Evolutionary conservation across 371 early-diverging fungal species (phyloP).

Genomic region (Batkoa obscura): DNA sequence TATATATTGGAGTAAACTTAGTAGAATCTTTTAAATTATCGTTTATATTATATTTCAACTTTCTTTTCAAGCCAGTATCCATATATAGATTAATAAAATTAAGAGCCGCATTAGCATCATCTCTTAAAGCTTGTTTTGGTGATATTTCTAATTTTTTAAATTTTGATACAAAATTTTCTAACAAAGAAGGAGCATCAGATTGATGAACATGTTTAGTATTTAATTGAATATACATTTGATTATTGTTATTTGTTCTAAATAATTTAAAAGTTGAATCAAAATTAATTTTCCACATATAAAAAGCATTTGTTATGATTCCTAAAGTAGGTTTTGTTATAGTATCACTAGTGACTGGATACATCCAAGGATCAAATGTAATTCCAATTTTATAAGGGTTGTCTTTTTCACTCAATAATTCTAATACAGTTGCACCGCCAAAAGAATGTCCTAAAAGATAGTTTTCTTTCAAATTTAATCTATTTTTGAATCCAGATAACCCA

Average conservation of each 20-base stretch:
- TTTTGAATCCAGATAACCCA: slow-evolving; percentile 8
- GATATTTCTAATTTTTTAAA: too few relatives aligned
- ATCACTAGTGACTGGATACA: slow-evolving; percentile 9
- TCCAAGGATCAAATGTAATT: slow-evolving; percentile 25
- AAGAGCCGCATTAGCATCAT: too few relatives aligned
- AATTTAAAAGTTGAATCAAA: too few relatives aligned
- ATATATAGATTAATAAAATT: too few relatives aligned
- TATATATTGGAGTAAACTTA: too few relatives aligned
- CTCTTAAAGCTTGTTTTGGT: too few relatives aligned
- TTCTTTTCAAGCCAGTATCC: too few relatives aligned
- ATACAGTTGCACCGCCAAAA: slow-evolving; percentile 32
- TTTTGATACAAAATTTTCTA: too few relatives aligned
- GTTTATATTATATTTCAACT: too few relatives aligned
- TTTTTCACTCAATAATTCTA: slow-evolving; percentile 11
- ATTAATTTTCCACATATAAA: slow-evolving; percentile 15
- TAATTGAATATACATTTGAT: background rate
- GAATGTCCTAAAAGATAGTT: slow-evolving; percentile 28
- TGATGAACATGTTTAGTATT: slow-evolving; percentile 2
- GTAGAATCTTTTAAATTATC: too few relatives aligned
- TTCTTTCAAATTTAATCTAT: slow-evolving; percentile 22
- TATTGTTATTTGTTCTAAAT: too few relatives aligned
- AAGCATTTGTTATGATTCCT: slow-evolving; percentile 17
- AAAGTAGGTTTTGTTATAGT: slow-evolving; percentile 13
- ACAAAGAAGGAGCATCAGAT: slow-evolving; percentile 3
- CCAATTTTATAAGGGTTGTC: slow-evolving; percentile 15